A percentile compares a stretch with the other conserved stretches of the same genome.
These are phyloP conservation scores for Macrophomina phaseolina DNA, from an alignment of 2,329 filamentous ascomycete genomes.

Conservation along the genomic window DNA sequence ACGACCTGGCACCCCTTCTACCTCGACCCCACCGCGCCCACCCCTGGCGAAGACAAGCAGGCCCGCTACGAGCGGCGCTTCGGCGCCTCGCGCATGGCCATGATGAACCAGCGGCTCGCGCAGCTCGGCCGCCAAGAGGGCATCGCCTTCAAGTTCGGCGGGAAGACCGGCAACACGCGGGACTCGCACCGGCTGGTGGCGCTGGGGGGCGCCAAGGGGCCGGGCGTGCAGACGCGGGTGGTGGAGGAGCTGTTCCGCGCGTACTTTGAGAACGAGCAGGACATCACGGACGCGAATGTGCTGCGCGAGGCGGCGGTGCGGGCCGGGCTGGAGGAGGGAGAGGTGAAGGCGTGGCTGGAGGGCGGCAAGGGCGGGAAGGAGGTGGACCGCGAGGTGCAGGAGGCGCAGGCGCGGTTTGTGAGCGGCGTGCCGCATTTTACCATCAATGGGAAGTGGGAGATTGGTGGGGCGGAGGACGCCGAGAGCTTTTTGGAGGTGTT, in stretches of 20 bases:
- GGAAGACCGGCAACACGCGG: constrained; percentile 75
- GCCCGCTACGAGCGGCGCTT: constrained; percentile 68
- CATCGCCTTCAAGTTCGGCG: constrained; percentile 74
- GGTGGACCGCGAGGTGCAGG: constrained; percentile 54
- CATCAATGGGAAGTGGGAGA: constrained; percentile 69
- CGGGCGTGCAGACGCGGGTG: constrained; percentile 53
- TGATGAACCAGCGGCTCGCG: constrained; percentile 64
- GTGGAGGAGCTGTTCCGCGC: constrained; percentile 47
- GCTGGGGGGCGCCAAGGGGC: constrained; percentile 64
- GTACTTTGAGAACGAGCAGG: constrained; percentile 57
- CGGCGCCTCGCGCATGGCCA: constrained; percentile 63
- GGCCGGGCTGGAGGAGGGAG: constrained; percentile 51
- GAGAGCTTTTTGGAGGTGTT: constrained; percentile 71
- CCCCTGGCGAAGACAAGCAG: constrained; percentile 59
- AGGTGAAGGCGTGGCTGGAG: constrained; percentile 52
- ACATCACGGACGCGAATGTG: constrained; percentile 51
- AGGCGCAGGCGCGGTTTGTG: constrained; percentile 57
- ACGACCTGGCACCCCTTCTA: constrained; percentile 82
- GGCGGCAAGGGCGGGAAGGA: constrained; percentile 51
- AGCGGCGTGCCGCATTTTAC: constrained; percentile 77
- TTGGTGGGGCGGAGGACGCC: constrained; percentile 75
- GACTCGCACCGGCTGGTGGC: constrained; percentile 80
- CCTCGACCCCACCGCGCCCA: constrained; percentile 70
- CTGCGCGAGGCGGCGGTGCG: constrained; percentile 49
- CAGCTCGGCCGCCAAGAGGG: constrained; percentile 68